Evolutionary conservation across 2,329 filamentous ascomycete species (phyloP), one percentile per base, ranked within the genome.

Genomic region (Drechslerella stenobrocha): DNA sequence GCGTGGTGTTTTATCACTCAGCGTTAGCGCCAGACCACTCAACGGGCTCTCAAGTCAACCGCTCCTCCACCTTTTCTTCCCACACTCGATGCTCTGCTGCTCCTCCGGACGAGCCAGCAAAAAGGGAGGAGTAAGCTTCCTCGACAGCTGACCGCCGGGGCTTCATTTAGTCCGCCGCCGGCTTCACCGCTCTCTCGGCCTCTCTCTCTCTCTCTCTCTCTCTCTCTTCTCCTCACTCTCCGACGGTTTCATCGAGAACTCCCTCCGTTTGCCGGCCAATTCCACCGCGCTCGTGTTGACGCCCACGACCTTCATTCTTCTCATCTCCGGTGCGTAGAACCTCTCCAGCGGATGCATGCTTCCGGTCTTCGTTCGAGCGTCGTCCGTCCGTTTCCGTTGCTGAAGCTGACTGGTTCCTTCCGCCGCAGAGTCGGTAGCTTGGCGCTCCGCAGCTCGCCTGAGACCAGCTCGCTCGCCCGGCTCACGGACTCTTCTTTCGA

Each of bases 101-200:
- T 67, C 44, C 63, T 67, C 55, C 63, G 56, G 55, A 55, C 52
- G 52, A 20, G 20, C 15, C 37, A 42, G 37, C 22, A 37, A 37
- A 46, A 66, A 66, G 24, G 55, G 55, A 60, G 50, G 53, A 55
- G 55, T 67, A 67, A 67, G 63, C 63, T 67, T n/a, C 55, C 60
- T 67, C 61, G 48, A 59, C 34, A 67, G 63, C 63, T 60, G 63
- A n/a, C n/a, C n/a, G n/a, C n/a, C n/a, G n/a, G n/a, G n/a, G n/a
- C n/a, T n/a, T n/a, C n/a, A n/a, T n/a, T 57, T 11, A 13, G 52
- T 44, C 45, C 32, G 42, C 45, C 45, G 55, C 26, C 32, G 46
- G 20, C 51, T 22, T 44, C 18, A 59, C 45, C 45, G 55, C 51
- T 48, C 30, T 48, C 30, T 42, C 44, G 26, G 40, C 30, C 37